Conservation (phyloP, 352 stramenopile genomes). For the Pythium rishiriense region DNA sequence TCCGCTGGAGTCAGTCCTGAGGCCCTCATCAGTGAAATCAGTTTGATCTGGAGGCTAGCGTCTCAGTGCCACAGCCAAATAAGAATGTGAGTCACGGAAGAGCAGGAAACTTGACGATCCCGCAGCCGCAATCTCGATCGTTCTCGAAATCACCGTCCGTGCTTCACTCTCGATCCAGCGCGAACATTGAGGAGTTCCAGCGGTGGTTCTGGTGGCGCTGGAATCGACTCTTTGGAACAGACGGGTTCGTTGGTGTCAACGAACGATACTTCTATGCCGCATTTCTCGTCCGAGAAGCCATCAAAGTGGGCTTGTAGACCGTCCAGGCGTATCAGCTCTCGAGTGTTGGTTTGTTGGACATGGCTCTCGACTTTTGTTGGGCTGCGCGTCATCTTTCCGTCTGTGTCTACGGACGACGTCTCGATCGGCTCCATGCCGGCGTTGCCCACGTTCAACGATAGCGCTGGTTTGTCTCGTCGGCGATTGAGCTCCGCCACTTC, state of each 20-base stretch:
- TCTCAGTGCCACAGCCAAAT: too few relatives aligned
- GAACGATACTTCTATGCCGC: slow-evolving; percentile 5
- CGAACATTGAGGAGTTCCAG: background rate
- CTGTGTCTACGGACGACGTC: background rate
- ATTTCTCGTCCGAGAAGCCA: slow-evolving; percentile 11
- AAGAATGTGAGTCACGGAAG: too few relatives aligned
- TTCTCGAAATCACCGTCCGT: too few relatives aligned
- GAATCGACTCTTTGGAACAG: slow-evolving; percentile 4
- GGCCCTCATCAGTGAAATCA: too few relatives aligned
- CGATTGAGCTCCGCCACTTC: background rate
- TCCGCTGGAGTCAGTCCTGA: too few relatives aligned
- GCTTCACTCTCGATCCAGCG: too few relatives aligned
- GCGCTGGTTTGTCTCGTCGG: background rate
- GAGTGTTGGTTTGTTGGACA: background rate
- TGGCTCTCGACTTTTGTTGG: slow-evolving; percentile 17
- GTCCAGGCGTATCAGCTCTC: slow-evolving; percentile 18
- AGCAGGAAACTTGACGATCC: too few relatives aligned
- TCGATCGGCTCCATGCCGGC: background rate
- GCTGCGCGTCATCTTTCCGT: slow-evolving; percentile 2
- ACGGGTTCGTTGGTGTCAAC: slow-evolving; percentile 16
- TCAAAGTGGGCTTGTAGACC: slow-evolving; percentile 14
- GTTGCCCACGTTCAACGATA: slow-evolving; percentile 2
- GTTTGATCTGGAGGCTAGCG: too few relatives aligned
- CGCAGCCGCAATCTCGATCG: too few relatives aligned
- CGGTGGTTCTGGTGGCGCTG: background rate